phyloP scores from a whole-genome alignment of 768 basidiomycete genomes.

The Mycena capillaripes region DNA sequence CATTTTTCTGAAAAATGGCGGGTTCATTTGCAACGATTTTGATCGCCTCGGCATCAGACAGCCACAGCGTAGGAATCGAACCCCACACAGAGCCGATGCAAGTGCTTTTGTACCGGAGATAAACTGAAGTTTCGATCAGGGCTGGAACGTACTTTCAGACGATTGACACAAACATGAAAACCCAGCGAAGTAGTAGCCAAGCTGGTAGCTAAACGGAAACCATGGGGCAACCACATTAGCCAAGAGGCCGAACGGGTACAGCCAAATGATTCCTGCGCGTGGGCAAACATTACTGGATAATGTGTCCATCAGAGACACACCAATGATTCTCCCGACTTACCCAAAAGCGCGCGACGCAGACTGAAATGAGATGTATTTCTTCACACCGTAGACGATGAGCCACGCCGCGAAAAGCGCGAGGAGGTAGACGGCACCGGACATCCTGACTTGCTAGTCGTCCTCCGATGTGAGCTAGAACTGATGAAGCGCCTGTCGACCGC shows the following conservation, averaged over 20 bases:
- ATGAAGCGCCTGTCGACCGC: too few relatives aligned
- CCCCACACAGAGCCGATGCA: conserved; percentile 52
- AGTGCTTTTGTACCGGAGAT: conserved; percentile 54
- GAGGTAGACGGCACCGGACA: too few relatives aligned
- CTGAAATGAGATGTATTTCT: not conserved
- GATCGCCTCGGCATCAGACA: conserved; percentile 61
- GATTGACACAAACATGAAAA: conserved; percentile 51
- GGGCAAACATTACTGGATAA: not conserved
- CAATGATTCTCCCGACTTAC: not conserved
- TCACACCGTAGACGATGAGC: not conserved
- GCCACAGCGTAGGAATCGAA: conserved; percentile 53
- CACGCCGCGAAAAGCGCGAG: not conserved
- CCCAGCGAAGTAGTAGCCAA: conserved; percentile 49
- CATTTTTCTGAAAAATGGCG: conserved; percentile 55
- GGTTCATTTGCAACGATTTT: conserved; percentile 51
- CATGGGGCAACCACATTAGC: conserved; percentile 43
- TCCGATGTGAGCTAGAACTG: too few relatives aligned
- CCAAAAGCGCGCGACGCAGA: conserved; percentile 5
- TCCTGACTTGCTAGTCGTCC: too few relatives aligned
- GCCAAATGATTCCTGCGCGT: conserved; percentile 42
- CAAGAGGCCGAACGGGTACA: conserved; percentile 49
- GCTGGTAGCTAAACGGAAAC: conserved; percentile 52
- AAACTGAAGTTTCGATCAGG: conserved; percentile 44
- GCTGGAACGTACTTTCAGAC: too few relatives aligned
- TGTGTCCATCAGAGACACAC: too few relatives aligned